Evolutionary conservation across 306 rosid species (phyloP).

Genomic region (Erythrophleum fordii): DNA sequence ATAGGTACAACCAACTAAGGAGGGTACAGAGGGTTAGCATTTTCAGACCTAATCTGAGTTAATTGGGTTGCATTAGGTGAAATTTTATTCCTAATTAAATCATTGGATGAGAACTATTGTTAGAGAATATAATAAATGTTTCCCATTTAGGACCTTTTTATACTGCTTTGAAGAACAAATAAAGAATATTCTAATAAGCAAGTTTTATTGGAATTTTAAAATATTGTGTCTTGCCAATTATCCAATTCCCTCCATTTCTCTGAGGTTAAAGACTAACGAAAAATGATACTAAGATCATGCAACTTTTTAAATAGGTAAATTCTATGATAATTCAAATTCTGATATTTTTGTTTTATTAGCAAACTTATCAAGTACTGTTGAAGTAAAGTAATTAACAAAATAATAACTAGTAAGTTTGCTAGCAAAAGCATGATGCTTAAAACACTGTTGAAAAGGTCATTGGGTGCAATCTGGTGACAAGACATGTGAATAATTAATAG

Average conservation of each 20-base stretch:
- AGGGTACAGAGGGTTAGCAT: not conserved
- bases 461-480: not conserved
- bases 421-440: too few relatives aligned
- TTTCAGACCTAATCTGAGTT: constrained; percentile 42
- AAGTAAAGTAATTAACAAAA: too few relatives aligned
- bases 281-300: not conserved
- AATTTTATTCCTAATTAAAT: not conserved
- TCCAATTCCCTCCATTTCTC: not conserved
- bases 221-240: not conserved
- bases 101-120: not conserved
- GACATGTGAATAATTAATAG: not conserved
- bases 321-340: too few relatives aligned
- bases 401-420: too few relatives aligned
- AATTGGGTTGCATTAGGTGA: constrained; percentile 39
- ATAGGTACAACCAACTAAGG: constrained; percentile 38
- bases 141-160: not conserved
- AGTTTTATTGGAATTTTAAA: not conserved
- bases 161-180: not conserved
- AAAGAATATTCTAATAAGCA: not conserved
- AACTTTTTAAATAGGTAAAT: not conserved
- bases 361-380: too few relatives aligned
- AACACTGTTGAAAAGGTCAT: too few relatives aligned
- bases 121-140: not conserved
- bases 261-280: not conserved
- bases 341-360: too few relatives aligned